phyloP scores from a whole-genome alignment of 345 rosid genomes.

The Citrus cavaleriei region DNA sequence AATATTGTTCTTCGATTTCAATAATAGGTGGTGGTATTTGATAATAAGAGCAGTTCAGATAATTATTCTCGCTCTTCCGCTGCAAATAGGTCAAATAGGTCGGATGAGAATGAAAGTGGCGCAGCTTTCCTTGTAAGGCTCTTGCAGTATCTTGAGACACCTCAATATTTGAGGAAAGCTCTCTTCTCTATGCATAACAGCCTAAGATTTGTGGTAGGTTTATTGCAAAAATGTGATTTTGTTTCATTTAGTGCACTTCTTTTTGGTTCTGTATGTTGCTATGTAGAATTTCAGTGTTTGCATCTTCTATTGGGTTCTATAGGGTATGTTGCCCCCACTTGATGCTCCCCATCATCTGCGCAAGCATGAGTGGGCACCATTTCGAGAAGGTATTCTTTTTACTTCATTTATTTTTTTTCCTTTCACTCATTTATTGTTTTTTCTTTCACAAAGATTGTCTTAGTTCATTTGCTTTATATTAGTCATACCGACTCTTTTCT shows the following conservation, averaged over 20 bases:
- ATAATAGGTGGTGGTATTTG: constrained; percentile 81
- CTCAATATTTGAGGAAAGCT: constrained; percentile 81
- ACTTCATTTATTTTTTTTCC: background rate
- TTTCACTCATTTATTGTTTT: background rate
- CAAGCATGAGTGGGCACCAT: constrained; percentile 91
- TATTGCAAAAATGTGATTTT: background rate
- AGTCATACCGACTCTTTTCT: background rate
- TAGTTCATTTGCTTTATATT: background rate
- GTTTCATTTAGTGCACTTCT: background rate
- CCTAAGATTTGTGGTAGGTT: constrained; percentile 70
- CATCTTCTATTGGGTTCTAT: background rate
- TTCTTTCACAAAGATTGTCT: background rate
- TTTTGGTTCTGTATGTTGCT: constrained; percentile 1
- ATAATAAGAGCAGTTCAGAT: constrained; percentile 40
- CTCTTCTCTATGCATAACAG: constrained; percentile 74
- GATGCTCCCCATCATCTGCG: constrained; percentile 98
- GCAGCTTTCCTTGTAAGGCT: constrained; percentile 75
- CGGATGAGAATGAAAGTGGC: constrained; percentile 66
- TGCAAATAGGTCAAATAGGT: constrained; percentile 21
- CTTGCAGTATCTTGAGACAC: constrained; percentile 84
- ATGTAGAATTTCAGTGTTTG: background rate
- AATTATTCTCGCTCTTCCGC: constrained; percentile 21
- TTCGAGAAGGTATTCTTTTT: constrained; percentile 67
- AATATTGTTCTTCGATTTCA: background rate
- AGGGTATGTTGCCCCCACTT: constrained; percentile 96